Percentiles rank a stretch among this genome's conserved stretches.
Evolutionary conservation across 805 yeast genomes (phyloP).

Genomic region (Kazachstania martiniae): DNA sequence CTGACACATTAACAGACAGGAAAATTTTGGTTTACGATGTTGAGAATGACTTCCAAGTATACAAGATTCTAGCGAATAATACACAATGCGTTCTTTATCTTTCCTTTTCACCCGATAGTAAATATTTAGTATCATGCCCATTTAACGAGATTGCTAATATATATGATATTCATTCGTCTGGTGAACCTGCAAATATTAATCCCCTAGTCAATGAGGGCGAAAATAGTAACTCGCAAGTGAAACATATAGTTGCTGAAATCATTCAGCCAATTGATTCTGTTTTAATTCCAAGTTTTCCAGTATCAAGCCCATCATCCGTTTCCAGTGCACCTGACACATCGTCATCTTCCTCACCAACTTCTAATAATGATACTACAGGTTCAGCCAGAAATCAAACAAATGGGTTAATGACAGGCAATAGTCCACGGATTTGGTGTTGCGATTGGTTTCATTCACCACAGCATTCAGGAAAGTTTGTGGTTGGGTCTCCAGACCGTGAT

Average conservation of each 20-base stretch:
- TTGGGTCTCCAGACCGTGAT: slow-evolving; percentile 71
- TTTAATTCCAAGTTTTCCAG: slow-evolving; percentile 10
- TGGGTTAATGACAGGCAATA: slow-evolving; percentile 6
- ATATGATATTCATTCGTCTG: slow-evolving; percentile 47
- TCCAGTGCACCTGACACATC: slow-evolving; percentile 1
- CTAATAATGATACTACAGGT: not conserved
- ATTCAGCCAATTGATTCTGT: slow-evolving; percentile 25
- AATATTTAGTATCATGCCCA: slow-evolving; percentile 56
- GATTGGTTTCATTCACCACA: slow-evolving; percentile 54
- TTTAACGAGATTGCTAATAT: slow-evolving; percentile 59
- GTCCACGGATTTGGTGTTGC: slow-evolving; percentile 41
- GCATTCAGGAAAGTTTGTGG: slow-evolving; percentile 37
- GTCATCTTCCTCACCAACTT: slow-evolving; percentile 1
- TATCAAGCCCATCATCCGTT: slow-evolving; percentile 1
- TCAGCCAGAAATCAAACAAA: not conserved
- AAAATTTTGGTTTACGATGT: slow-evolving; percentile 58
- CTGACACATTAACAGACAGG: slow-evolving; percentile 37
- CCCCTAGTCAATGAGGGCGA: not conserved
- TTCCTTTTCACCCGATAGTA: slow-evolving; percentile 69
- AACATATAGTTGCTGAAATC: slow-evolving; percentile 11
- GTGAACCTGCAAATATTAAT: slow-evolving; percentile 12
- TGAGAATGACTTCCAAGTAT: slow-evolving; percentile 31
- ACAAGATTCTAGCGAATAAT: slow-evolving; percentile 34
- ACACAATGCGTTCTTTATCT: slow-evolving; percentile 50
- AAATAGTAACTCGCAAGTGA: not conserved